Base-by-base conservation (phyloP, 2,329 filamentous ascomycete species). In the Penicillium brasilianum region DNA sequence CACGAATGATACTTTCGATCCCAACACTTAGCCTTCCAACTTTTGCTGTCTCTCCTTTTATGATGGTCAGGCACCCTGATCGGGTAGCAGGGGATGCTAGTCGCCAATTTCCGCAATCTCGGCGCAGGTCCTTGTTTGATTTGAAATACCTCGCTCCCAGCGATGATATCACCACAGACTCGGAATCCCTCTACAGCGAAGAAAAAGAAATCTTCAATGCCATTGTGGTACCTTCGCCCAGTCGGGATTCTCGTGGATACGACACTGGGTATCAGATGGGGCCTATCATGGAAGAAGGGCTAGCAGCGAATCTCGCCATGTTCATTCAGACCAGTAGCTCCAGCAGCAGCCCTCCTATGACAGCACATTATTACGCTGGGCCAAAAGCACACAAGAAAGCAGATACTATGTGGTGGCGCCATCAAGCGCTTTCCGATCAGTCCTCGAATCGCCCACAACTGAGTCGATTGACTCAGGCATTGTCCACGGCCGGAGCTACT, bases 141-240 rank as follows among this genome's bases (percentile, higher is more conserved):
- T 37, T 55, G 22, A 60, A 52, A 30, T 61, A 49, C 57, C 28
- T 62, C 49, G 22, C 32, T 11, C 61, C 54, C 20, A 58, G 39
- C 32, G 57, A 57, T 30, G 57, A 54, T 20, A n/a, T 28, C 39
- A 14, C 25, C 37, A 30, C 36, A 20, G 60, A 58, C 18, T 71
- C 66, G 0, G 73, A 75, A 46, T 72, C 73, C 14, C 57, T 69
- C 36, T 69, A 70, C 18, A 78, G 75, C 55, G 74, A 77, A 25
- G 74, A 77, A 49, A 71, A 67, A 53, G 76, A 71, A 11, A 76
- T 81, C 13, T 78, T 73, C 62, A 72, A 79, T 64, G 78, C 77
- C 8, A 61, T 71, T 41, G 61, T 72, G 49, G 72, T 73, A 32
- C 71, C 69, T 30, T 74, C 75, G 6, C 66, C 67, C 20, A 67